phyloP scores from a whole-genome alignment of 1,139 yeast genomes.

The Magnusiomyces tetraspermus region DNA sequence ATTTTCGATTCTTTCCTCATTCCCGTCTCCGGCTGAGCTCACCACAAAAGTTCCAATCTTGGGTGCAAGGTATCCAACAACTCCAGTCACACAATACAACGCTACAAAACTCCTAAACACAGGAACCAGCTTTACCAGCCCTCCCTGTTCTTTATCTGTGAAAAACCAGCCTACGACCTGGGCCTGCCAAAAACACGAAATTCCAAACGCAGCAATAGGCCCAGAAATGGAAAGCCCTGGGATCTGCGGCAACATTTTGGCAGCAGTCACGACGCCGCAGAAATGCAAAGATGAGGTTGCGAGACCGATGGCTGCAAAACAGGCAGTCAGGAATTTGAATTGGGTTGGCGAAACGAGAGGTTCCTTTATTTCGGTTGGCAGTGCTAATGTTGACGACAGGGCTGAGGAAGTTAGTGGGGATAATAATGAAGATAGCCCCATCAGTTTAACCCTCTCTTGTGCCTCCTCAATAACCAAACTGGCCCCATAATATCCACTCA shows the following conservation, averaged over 20 bases:
- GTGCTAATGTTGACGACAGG: not conserved
- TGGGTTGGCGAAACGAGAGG: not conserved
- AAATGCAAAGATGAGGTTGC: constrained; percentile 79
- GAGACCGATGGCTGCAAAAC: constrained; percentile 56
- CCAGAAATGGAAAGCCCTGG: constrained; percentile 77
- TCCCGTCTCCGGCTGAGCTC: too few relatives aligned
- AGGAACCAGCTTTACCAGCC: not conserved
- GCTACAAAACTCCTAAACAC: constrained; percentile 52
- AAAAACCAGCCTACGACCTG: constrained; percentile 32
- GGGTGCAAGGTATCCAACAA: constrained; percentile 24
- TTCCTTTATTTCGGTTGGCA: not conserved
- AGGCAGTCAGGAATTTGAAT: constrained; percentile 16
- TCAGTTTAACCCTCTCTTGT: too few relatives aligned
- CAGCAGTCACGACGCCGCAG: constrained; percentile 71
- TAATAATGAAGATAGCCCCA: too few relatives aligned
- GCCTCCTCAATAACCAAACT: constrained; percentile 23
- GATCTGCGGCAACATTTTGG: constrained; percentile 63
- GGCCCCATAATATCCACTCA: constrained; percentile 63
- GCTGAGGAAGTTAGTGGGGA: not conserved
- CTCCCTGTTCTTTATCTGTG: constrained; percentile 20
- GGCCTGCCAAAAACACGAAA: constrained; percentile 54
- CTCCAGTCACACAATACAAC: constrained; percentile 30
- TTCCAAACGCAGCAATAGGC: constrained; percentile 82
- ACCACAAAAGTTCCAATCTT: constrained; percentile 11
- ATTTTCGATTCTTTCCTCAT: too few relatives aligned